Base-by-base conservation (phyloP, 345 rosid genomes). In the Syzygium oleosum region DNA sequence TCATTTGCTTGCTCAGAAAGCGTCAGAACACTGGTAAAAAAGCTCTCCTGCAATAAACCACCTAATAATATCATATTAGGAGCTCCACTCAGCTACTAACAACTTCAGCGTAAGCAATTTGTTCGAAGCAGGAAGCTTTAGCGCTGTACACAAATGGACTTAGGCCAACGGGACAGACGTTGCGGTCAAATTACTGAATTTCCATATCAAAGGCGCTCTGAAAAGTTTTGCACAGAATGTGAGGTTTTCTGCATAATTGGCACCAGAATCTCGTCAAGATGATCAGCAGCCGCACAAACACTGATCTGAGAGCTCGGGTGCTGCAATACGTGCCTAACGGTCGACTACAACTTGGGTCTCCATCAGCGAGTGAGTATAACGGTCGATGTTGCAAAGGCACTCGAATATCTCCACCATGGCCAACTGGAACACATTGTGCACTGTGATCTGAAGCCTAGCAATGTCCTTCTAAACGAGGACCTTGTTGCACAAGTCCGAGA, bases 231-330 rank as follows among this genome's bases (percentile, higher is more conserved):
- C 16, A 79, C 53, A 38, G 90, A 89, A 84, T 89, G 92, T 27
- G 68, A 88, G 16, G n/a, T 52, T 1, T 6, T 88, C 54, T 22
- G 86, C 9, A 61, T 51, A 0, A 90, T 88, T 4, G 52, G 25
- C 88, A 90, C 27, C 88, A 87, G 21, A 90, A 90, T 52, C 84
- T 90, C 7, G 87, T 90, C 11, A 90, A 84, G 87, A 31, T 88
- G 27, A 80, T 90, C 3, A 90, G 79, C 29, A 15, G 78, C 9
- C 87, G 90, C 59, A 53, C 89, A 1, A 88, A 16, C 27, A 27
- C 17, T 2, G 89, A 87, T 19, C 14, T 59, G 12, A 85, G 88
- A 46, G 87, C 87, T 15, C 43, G 87, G 84, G 87, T 90, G 16
- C 52, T 87, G 21, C 88, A 85, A 27, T 88, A 65, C 88, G 84